Base-by-base conservation (phyloP, 768 basidiomycete species). In the Suillus luteus region DNA sequence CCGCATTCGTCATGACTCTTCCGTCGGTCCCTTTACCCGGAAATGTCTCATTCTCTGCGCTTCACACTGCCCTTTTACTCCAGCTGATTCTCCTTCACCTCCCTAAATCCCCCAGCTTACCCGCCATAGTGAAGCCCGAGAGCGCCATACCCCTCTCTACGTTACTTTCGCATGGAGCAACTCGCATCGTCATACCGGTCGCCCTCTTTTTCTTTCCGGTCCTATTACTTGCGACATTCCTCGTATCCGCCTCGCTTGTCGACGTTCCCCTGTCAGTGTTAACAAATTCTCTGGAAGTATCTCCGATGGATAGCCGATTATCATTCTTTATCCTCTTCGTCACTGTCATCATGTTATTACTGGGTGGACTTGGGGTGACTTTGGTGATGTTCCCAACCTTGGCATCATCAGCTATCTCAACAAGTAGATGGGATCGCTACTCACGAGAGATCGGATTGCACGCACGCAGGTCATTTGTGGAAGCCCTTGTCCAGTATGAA, bases 241-340 rank as follows among this genome's bases (percentile, higher is more conserved):
- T 85, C 43, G 67, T 87, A 31, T 86, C 84, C 2, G 67, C 78
- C 24, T 83, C 87, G 0, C 70, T 88, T 24, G 71, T 71, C 12
- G 82, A 85, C 62, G 73, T 72, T 1, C 76, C 79, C 57, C 17
- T 59, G 64, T 70, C 51, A 54, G 46, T 61, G 31, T 33, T 15
- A 35, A 61, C 38, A 55, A 24, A 17, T 10, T 63, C 15, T 64
- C 68, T 8, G 54, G 49, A 68, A 17, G 73, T 76, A 10, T 73
- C 83, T 2, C 85, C 86, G 2, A 79, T 83, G 70, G 79, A 83
- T 69, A 82, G 82, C 0, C 78, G 85, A 22, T 69, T 76, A 7
- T 77, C 77, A 6, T 81, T 84, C 62, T 71, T 84, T 11, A 35
- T 73, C 43, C 72, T 86, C 9, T 66, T 73, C 46, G 65, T 76